Evolutionary conservation across 1,284 basidiomycete genomes (phyloP), one percentile per base, ranked within the genome.

Genomic region (Sanghuangporus baumii): DNA sequence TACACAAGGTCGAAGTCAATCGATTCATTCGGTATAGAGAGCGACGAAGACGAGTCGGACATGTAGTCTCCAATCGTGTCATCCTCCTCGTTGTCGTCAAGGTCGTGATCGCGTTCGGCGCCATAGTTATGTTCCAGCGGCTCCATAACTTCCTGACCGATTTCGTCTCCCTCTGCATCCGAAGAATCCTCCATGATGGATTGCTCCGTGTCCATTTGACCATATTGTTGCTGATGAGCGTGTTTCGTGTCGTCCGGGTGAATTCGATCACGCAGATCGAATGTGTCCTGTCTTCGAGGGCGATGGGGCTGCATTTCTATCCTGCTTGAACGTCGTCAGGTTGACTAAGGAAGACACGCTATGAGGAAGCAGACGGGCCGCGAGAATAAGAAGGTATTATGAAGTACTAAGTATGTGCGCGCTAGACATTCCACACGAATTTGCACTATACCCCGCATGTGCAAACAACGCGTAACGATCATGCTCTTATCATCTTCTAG

Each of bases 1-100:
- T 94, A 94, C 23, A 94, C 91, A 66, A 94, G 81, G 74, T 92
- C 91, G 71, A 94, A 94, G 79, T 94, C 91, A 71, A 94, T 94
- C 64, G 89, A 90, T 72, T 94, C 92, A 73, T 93, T 92, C 2
- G 93, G 93, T 65, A 94, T 91, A 43, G 90, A 92, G 40, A 93
- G 84, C 2, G 86, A 88, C 12, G 91, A 93, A 2, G 90, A 92
- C 18, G 61, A 59, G 34, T 64, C 63, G 8, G 63, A 64, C 55
- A 64, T 59, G 54, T 64, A 64, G 55, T 64, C 63, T 61, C 81
- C 83, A 72, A 89, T 88, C 71, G 89, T 87, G 59, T 67, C 66
- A 64, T 85, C 84, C 67, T 87, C 86, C 67, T 83, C 78, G 71
- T 82, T 83, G 61, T 88, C 86, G 57, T 60, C 59, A 36, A 59